Base-by-base conservation (phyloP, 257 asterid species). In the Solanum commersonii region DNA sequence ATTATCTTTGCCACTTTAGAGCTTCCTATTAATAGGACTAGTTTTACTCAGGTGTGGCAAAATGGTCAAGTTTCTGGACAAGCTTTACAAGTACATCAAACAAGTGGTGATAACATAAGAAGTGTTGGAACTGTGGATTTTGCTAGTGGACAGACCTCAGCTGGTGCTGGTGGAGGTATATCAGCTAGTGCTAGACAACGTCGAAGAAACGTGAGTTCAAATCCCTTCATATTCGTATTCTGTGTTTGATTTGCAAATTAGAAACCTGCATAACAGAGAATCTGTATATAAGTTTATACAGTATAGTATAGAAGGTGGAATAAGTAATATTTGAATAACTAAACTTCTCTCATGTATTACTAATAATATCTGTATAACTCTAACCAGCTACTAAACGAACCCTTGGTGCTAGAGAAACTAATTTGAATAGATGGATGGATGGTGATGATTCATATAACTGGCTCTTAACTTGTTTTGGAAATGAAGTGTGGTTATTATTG, bases 11-110 rank as follows among this genome's bases (percentile, higher is more conserved):
- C 93, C 2, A 84, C 68, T 8, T 33, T 91, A 23, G 63, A 25
- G 10, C 88, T 89, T 25, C 93, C 88, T 15, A 84, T 18, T 68
- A 85, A 59, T 3, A 78, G 10, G 18, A 71, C 88, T 8, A 56
- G n/a, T 14, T 67, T 91, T 86, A 89, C 84, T 83, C 91, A 89
- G 73, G 93, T 83, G 1, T 91, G 93, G 93, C 90, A 90, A 27
- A 84, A 71, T 27, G 92, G 92, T 37, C 14, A 1, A 74, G 44
- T 86, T 60, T 86, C 88, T 77, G 78, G 56, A 16, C 11, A 8
- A 38, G 1, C 25, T 77, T 60, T 77, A 31, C 34, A 10, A 70
- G 22, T 1, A 1, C 88, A 52, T 86, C 2, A 16, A 16, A 35
- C 14, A 82, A 34, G 42, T 86, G 71, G 52, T 22, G 83, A 70